Base-by-base conservation (phyloP, 495 filamentous ascomycete species). In the Aspergillus saccharolyticus region DNA sequence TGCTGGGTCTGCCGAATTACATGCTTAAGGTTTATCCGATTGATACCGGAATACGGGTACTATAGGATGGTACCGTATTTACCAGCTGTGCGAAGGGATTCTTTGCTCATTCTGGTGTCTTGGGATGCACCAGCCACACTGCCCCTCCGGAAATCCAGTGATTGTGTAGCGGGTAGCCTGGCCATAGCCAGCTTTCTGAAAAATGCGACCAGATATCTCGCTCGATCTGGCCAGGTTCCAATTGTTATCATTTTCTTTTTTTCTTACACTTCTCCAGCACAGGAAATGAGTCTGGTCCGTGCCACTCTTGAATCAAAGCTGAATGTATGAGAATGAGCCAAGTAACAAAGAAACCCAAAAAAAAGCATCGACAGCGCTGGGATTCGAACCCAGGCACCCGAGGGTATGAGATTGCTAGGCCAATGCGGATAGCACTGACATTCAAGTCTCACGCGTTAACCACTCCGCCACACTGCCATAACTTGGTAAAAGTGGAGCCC, bases 1-100 rank as follows among this genome's bases (percentile, higher is more conserved):
- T 67, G 52, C 56, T 64, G 71, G 67, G 64, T 65, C 60, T 66
- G 20, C 20, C 44, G 46, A 53, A 60, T 70, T 70, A 67, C 70
- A 69, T 24, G 44, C 67, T 62, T 58, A 63, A 61, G 44, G 51
- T 57, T 58, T 57, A 22, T 17, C 33, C 4, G 10, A 12, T 39
- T 6, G 7, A 30, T 42, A 17, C 52, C 33, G 52, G 55, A 20
- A 53, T 42, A 42, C 20, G 2, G 21, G 16, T 42, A 42, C 51
- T n/a, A 6, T 19, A 39, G 17, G 19, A 42, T 16, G 33, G 33
- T 28, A 3, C 9, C 25, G 25, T 28, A 28, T 28, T 28, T 28
- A 28, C 25, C 25, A 28, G 9, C 25, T 28, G 25, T 28, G 9
- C 25, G 9, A 4, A 28, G 4, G 25, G 3, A 28, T 28, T 3